These are phyloP conservation scores for Pouteria campechiana DNA, from an alignment of 179 eudicot species.

Conservation along the genomic window DNA sequence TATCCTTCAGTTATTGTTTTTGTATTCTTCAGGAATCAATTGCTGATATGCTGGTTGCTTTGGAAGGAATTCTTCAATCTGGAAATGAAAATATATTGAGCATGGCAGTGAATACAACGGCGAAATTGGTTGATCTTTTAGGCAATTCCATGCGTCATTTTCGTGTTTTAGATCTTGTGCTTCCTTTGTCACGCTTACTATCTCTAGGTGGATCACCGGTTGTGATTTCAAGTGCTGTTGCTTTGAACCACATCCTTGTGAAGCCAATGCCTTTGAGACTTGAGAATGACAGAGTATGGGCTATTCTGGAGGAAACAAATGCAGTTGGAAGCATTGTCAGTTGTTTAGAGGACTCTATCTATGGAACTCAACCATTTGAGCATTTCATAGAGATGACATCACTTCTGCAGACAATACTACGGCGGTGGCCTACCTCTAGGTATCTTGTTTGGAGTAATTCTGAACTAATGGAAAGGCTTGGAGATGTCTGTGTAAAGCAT, in stretches of 20 bases:
- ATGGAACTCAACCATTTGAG: constrained; percentile 25
- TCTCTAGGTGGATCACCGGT: constrained; percentile 40
- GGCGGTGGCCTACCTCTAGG: constrained; percentile 75
- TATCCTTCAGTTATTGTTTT: background rate
- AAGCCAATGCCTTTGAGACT: constrained; percentile 40
- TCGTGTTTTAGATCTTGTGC: constrained; percentile 38
- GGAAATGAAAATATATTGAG: constrained; percentile 36
- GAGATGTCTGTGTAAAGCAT: constrained; percentile 20
- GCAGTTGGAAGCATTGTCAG: constrained; percentile 35
- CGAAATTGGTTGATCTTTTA: constrained; percentile 46
- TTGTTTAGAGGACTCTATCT: constrained; percentile 25
- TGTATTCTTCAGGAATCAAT: constrained; percentile 39
- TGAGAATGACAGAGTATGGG: constrained; percentile 44
- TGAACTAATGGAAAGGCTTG: constrained; percentile 36
- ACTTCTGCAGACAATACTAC: constrained; percentile 64
- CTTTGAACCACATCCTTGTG: constrained; percentile 43
- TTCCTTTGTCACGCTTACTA: constrained; percentile 44
- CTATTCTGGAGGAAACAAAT: constrained; percentile 36
- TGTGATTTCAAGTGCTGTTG: constrained; percentile 46
- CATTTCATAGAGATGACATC: constrained; percentile 42
- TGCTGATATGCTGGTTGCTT: constrained; percentile 56
- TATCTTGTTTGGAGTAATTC: constrained; percentile 54
- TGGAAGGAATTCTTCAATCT: constrained; percentile 42
- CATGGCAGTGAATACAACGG: constrained; percentile 43
- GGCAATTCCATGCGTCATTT: constrained; percentile 46